Percentiles rank a stretch among this genome's conserved stretches.
phyloP scores from a whole-genome alignment of 768 basidiomycete genomes.

The Collybia sordida region DNA sequence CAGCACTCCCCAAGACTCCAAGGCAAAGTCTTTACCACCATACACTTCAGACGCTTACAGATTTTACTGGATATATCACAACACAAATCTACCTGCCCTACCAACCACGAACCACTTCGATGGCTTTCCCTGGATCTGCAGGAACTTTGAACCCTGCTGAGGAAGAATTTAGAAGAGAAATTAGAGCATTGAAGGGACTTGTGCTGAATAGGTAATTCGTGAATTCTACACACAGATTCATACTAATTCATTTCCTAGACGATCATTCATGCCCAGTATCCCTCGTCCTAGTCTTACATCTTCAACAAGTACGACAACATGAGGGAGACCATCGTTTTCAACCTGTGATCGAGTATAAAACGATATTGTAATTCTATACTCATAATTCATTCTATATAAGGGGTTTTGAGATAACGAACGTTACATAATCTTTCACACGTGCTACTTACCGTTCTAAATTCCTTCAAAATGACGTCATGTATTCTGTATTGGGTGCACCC shows the following conservation, averaged over 20 bases:
- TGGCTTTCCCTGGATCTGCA: slow-evolving; percentile 24
- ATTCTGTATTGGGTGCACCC: slow-evolving; percentile 3
- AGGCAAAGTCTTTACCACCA: slow-evolving; percentile 49
- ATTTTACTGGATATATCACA: slow-evolving; percentile 79
- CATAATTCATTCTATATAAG: too few relatives aligned
- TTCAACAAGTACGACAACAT: neutral
- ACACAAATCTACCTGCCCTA: slow-evolving; percentile 66
- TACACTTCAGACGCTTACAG: slow-evolving; percentile 63
- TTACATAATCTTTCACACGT: too few relatives aligned
- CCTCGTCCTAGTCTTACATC: slow-evolving; percentile 17
- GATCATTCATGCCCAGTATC: slow-evolving; percentile 38
- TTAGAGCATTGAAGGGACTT: slow-evolving; percentile 75
- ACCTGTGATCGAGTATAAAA: neutral
- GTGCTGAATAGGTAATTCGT: slow-evolving; percentile 63
- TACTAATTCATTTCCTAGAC: slow-evolving; percentile 21
- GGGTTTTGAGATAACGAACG: too few relatives aligned
- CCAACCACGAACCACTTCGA: slow-evolving; percentile 26
- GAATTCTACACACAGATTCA: neutral
- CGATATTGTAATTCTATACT: slow-evolving; percentile 1
- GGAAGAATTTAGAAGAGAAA: slow-evolving; percentile 73
- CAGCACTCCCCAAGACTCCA: slow-evolving; percentile 33
- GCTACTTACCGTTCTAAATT: too few relatives aligned
- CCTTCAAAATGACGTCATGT: slow-evolving; percentile 16
- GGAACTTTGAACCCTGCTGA: slow-evolving; percentile 40
- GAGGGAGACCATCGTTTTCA: neutral